phyloP scores from a whole-genome alignment of 2,329 filamentous ascomycete species.

The Apiospora saccharicola region DNA sequence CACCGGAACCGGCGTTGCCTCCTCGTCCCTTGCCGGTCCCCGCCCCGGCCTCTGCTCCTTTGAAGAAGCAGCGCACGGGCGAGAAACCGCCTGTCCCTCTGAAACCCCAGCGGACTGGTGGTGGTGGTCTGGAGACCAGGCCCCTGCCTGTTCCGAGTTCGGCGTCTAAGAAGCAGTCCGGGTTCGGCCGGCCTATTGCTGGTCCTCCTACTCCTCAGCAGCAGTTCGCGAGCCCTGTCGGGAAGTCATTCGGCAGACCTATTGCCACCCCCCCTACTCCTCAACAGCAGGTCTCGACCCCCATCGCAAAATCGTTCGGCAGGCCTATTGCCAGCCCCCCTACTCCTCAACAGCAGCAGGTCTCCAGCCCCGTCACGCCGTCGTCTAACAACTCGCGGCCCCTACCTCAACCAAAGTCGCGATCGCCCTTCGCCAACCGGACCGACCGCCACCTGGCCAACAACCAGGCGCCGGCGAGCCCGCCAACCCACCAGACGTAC shows the following conservation, averaged over 20 bases:
- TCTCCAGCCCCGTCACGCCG: slow-evolving; percentile 18
- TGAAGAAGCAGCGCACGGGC: slow-evolving; percentile 42
- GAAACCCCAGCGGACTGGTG: slow-evolving; percentile 42
- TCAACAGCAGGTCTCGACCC: too few relatives aligned
- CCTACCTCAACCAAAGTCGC: slow-evolving; percentile 38
- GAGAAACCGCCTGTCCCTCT: slow-evolving; percentile 28
- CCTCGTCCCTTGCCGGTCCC: slow-evolving; percentile 53
- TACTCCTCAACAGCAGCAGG: slow-evolving; percentile 28
- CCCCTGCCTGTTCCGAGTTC: slow-evolving; percentile 64
- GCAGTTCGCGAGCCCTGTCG: too few relatives aligned
- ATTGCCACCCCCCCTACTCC: too few relatives aligned
- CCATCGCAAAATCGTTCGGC: slow-evolving; percentile 33
- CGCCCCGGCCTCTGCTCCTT: slow-evolving; percentile 33
- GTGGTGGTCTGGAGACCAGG: slow-evolving; percentile 48
- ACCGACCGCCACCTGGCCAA: slow-evolving; percentile 65
- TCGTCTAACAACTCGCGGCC: slow-evolving; percentile 35
- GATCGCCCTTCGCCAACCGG: slow-evolving; percentile 47
- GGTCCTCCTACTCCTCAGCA: too few relatives aligned
- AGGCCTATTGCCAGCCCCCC: slow-evolving; percentile 31
- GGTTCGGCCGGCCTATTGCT: too few relatives aligned
- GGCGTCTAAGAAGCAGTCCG: slow-evolving; percentile 37
- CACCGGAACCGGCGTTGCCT: slow-evolving; percentile 37
- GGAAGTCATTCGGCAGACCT: too few relatives aligned
- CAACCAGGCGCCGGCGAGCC: slow-evolving; percentile 57
- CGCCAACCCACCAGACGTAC: slow-evolving; percentile 57